These are phyloP conservation scores for Penicillium nucicola DNA, from an alignment of 495 filamentous ascomycete species.

Conservation along the genomic window DNA sequence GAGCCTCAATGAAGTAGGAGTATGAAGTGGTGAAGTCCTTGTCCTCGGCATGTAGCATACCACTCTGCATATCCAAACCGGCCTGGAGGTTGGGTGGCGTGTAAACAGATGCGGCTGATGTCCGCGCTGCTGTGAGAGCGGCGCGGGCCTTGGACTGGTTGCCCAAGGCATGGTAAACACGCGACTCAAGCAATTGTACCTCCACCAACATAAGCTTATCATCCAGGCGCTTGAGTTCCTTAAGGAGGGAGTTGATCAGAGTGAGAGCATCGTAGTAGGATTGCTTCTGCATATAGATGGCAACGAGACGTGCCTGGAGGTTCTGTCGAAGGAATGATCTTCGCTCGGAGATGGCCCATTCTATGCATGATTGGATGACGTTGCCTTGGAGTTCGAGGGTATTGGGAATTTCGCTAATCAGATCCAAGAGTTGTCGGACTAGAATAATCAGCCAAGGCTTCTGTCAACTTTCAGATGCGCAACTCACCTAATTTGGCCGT, in stretches of 20 bases:
- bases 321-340: conserved; percentile 95
- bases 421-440: conserved; percentile 97
- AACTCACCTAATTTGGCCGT: conserved; percentile 90
- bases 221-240: conserved; percentile 94
- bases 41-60: conserved; percentile 97
- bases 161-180: conserved; percentile 94
- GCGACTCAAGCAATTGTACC: conserved; percentile 94
- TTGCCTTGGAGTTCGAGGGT: conserved; percentile 87
- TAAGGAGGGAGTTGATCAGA: conserved; percentile 91
- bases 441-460: conserved; percentile 2
- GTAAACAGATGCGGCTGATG: conserved; percentile 93
- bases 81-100: conserved; percentile 94
- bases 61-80: conserved; percentile 96
- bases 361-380: conserved; percentile 97
- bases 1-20: conserved; percentile 98
- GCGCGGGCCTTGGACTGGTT: conserved; percentile 96
- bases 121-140: conserved; percentile 89
- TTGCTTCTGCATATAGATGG: conserved; percentile 92
- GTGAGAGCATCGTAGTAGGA: conserved; percentile 95
- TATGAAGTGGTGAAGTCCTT: conserved; percentile 97
- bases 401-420: conserved; percentile 90
- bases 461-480: background rate
- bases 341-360: conserved; percentile 93
- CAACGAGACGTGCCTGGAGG: conserved; percentile 92
- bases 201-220: conserved; percentile 99